Conservation (phyloP, 352 stramenopile genomes). For the Globisporangium canariense region DNA sequence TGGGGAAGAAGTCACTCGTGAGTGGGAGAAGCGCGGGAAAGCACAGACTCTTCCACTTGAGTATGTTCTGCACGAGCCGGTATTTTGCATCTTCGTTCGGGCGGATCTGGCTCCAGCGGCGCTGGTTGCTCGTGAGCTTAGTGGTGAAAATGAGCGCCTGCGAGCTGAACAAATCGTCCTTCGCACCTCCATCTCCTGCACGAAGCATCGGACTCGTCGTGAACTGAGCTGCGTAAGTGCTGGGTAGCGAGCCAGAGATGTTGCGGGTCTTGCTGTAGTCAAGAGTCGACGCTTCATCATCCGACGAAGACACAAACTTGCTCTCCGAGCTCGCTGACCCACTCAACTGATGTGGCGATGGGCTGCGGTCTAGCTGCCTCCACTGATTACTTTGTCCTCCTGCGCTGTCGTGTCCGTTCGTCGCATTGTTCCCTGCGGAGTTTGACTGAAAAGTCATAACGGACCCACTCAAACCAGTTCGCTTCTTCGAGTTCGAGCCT, state of each 20-base stretch:
- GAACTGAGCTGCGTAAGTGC: conserved; percentile 45
- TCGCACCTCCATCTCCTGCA: conserved; percentile 35
- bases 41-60: conserved; percentile 97
- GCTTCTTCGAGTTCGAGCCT: conserved; percentile 44
- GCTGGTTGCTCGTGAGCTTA: conserved; percentile 90
- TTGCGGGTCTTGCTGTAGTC: conserved; percentile 27
- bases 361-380: conserved; percentile 39
- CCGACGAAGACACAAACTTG: conserved; percentile 34
- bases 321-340: conserved; percentile 31
- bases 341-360: conserved; percentile 39
- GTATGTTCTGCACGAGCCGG: conserved; percentile 76
- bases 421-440: conserved; percentile 24
- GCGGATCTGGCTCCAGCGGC: conserved; percentile 95
- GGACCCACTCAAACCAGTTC: conserved; percentile 20
- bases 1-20: conserved; percentile 88
- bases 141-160: conserved; percentile 76
- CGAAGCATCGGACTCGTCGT: conserved; percentile 56
- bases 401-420: conserved; percentile 22
- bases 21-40: conserved; percentile 94
- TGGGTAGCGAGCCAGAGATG: conserved; percentile 59
- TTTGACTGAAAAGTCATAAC: conserved; percentile 32
- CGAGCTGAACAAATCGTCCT: conserved; percentile 75
- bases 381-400: conserved; percentile 32
- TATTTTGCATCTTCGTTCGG: conserved; percentile 51
- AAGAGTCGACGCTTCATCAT: conserved; percentile 23